These are phyloP conservation scores for Dentipellis sp. DNA, from an alignment of 768 basidiomycete genomes.

Conservation along the genomic window DNA sequence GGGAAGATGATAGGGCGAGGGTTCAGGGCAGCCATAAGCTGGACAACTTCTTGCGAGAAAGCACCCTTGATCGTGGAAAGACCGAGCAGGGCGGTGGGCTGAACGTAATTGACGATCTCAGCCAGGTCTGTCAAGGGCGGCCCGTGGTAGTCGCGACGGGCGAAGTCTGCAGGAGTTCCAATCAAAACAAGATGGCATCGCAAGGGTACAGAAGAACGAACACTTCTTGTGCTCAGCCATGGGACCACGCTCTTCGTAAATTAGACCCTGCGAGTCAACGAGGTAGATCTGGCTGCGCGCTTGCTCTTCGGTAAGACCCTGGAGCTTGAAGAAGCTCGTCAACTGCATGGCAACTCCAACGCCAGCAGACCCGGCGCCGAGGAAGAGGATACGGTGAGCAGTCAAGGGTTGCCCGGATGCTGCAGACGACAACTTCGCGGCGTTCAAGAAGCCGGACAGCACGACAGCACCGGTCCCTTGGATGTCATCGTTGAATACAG, in stretches of 20 bases:
- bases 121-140: constrained; percentile 65
- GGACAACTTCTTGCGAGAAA: constrained; percentile 63
- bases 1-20: constrained; percentile 87
- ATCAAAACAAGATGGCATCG: not conserved
- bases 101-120: constrained; percentile 72
- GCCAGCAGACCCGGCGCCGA: constrained; percentile 87
- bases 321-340: constrained; percentile 79
- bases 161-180: constrained; percentile 47
- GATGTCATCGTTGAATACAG: constrained; percentile 53
- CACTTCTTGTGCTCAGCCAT: constrained; percentile 83
- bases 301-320: constrained; percentile 68
- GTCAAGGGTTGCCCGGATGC: constrained; percentile 60
- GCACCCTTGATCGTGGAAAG: constrained; percentile 81
- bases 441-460: constrained; percentile 83
- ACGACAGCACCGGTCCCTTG: constrained; percentile 81
- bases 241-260: constrained; percentile 62
- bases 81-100: constrained; percentile 84
- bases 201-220: constrained; percentile 19
- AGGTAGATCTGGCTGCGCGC: constrained; percentile 74
- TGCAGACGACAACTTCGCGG: constrained; percentile 64
- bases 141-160: constrained; percentile 71
- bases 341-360: constrained; percentile 88
- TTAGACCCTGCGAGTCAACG: constrained; percentile 80
- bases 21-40: constrained; percentile 72
- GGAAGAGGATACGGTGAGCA: constrained; percentile 83